Evolutionary conservation across 176 grass and related monocot species (phyloP), one percentile per base, ranked within the genome.

Genomic region (Carex parvula): DNA sequence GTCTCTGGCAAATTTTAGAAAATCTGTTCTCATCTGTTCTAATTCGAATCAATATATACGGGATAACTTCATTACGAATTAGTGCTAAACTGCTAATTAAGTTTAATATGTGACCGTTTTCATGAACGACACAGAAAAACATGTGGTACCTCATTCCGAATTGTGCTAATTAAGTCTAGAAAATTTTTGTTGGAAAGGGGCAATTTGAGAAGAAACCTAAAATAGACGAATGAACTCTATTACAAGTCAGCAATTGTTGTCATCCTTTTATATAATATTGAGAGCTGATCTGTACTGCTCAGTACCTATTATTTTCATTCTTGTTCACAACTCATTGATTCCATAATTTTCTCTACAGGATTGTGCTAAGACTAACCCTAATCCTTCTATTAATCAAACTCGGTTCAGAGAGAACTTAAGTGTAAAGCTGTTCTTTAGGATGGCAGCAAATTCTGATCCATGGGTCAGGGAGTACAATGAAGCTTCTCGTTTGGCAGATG

Each of bases 401-500:
- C 5, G 22, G 10, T 6, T 15, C 48, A 15, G 12, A 54, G 48
- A 76, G 12, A 76, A 54, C 3, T 72, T 53, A 54, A 29, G 46
- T 55, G 55, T 16, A 76, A 72, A 46, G 37, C 29, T 26, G 42
- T 52, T 75, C n/a, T 54, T 4, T 55, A 76, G 33, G 8, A 30
- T 87, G 44, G 15, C 80, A 60, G 78, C 87, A 11, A 79, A 84
- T 32, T n/a, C 85, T 57, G 92, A 94, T 15, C 81, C 82, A 81
- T 97, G 90, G 91, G 79, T 85, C 52, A 89, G 86, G 74, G 69
- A 88, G 57, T 86, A 90, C 29, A 84, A 83, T 33, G 90, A 94
- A 52, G 92, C 94, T 2, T 91, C 89, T 57, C 62, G 61, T 65
- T 68, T 92, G 4, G 53, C 84, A 14, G 70, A 64, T 5, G 92